Conservation (phyloP, 768 basidiomycete species). For the Collybiopsis confluens region DNA sequence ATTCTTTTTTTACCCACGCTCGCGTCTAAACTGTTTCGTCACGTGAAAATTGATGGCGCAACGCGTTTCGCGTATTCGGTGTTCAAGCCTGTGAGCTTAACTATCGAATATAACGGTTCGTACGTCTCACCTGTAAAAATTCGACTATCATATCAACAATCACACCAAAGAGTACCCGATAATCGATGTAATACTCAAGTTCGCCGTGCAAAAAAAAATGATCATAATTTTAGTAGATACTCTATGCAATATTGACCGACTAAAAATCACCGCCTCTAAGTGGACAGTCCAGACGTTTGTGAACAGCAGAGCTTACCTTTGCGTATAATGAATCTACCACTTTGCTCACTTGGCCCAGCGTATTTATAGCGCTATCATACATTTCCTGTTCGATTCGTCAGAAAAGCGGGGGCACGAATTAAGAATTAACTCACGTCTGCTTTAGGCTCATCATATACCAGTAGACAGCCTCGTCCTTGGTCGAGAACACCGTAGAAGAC, state of each 20-base stretch:
- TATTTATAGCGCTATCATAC: conserved; percentile 86
- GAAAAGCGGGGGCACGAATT: not conserved
- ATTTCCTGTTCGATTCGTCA: conserved; percentile 51
- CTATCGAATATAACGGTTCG: too few species aligned
- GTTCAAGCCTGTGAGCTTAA: too few species aligned
- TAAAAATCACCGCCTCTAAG: conserved; percentile 9
- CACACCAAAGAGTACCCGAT: too few species aligned
- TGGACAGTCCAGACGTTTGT: too few species aligned
- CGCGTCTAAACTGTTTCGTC: not conserved
- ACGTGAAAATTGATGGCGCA: not conserved
- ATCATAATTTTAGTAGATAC: not conserved
- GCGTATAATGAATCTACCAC: conserved; percentile 94
- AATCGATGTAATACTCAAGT: too few species aligned
- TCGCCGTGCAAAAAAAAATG: too few species aligned
- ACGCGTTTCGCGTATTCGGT: too few species aligned
- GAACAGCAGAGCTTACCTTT: conserved; percentile 40
- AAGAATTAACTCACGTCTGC: conserved; percentile 62
- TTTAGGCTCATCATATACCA: conserved; percentile 86
- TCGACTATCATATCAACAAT: too few species aligned
- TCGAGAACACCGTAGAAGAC: conserved; percentile 94
- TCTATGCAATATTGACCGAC: conserved; percentile 42
- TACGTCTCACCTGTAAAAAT: too few species aligned
- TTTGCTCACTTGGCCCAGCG: conserved; percentile 84
- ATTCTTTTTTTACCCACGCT: not conserved
- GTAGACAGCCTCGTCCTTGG: conserved; percentile 86